Conservation (phyloP, 257 asterid species). For the Nicotiana tabacum region DNA sequence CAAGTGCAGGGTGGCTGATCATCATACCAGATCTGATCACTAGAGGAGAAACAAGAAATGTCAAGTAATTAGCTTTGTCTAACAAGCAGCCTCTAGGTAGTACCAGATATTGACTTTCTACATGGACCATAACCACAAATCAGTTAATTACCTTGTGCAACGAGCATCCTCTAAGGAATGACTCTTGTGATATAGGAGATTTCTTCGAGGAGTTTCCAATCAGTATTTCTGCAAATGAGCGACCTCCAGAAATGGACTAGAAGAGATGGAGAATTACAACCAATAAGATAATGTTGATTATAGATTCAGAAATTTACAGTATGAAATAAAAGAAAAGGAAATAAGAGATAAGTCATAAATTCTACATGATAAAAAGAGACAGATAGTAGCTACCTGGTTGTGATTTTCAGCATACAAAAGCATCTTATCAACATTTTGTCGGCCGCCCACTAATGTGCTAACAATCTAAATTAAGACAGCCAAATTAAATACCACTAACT, state of each 20-base stretch:
- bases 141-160: slow-evolving; percentile 73
- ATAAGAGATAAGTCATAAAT: background rate
- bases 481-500: slow-evolving; percentile 7
- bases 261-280: slow-evolving; percentile 17
- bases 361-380: background rate
- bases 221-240: slow-evolving; percentile 84
- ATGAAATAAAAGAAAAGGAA: background rate
- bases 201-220: slow-evolving; percentile 37
- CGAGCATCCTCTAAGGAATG: slow-evolving; percentile 68
- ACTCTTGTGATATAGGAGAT: slow-evolving; percentile 49
- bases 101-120: background rate
- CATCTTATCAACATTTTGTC: slow-evolving; percentile 58
- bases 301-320: background rate
- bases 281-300: background rate
- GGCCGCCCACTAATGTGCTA: slow-evolving; percentile 57
- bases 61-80: background rate
- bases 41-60: slow-evolving; percentile 1
- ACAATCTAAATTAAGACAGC: slow-evolving; percentile 51
- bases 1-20: background rate
- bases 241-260: slow-evolving; percentile 93
- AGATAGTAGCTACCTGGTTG: slow-evolving; percentile 60
- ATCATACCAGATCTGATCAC: background rate
- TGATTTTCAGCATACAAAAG: slow-evolving; percentile 92
- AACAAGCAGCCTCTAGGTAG: background rate
- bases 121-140: background rate